These are phyloP conservation scores for Penicillium sclerotigenum DNA, from an alignment of 2,329 filamentous ascomycete genomes.

Conservation along the genomic window DNA sequence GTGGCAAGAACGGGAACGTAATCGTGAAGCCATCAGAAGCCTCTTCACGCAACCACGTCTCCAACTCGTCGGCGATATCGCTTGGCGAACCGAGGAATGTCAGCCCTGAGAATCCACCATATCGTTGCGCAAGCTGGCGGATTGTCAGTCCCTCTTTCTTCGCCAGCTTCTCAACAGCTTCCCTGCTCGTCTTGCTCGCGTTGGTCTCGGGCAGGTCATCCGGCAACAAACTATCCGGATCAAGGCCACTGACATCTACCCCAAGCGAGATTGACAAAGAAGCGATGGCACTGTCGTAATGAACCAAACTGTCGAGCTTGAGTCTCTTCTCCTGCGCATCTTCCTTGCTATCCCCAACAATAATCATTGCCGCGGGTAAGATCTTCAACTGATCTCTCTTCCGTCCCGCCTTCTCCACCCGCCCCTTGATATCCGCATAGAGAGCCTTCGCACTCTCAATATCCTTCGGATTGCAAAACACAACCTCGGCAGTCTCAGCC, in stretches of 20 bases:
- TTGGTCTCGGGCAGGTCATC: conserved; percentile 53
- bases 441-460: conserved; percentile 48
- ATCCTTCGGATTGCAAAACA: conserved; percentile 52
- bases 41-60: conserved; percentile 47
- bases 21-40: conserved; percentile 54
- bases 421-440: conserved; percentile 53
- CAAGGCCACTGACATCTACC: conserved; percentile 47
- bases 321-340: conserved; percentile 51
- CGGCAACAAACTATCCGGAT: conserved; percentile 51
- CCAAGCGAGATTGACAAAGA: conserved; percentile 52
- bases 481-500: conserved; percentile 53
- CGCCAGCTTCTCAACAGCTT: conserved; percentile 46
- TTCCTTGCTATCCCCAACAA: conserved; percentile 50
- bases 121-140: conserved; percentile 51
- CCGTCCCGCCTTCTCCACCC: conserved; percentile 47
- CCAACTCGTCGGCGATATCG: conserved; percentile 51
- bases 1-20: conserved; percentile 50
- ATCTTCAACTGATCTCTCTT: conserved; percentile 50
- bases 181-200: conserved; percentile 51
- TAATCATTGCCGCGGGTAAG: conserved; percentile 51
- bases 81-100: conserved; percentile 52
- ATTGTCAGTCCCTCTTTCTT: conserved; percentile 48
- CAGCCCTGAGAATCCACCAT: conserved; percentile 51
- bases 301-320: conserved; percentile 51
- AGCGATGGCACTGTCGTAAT: conserved; percentile 55